Evolutionary conservation across 768 basidiomycete species (phyloP).

Genomic region (Suillus tomentosus): DNA sequence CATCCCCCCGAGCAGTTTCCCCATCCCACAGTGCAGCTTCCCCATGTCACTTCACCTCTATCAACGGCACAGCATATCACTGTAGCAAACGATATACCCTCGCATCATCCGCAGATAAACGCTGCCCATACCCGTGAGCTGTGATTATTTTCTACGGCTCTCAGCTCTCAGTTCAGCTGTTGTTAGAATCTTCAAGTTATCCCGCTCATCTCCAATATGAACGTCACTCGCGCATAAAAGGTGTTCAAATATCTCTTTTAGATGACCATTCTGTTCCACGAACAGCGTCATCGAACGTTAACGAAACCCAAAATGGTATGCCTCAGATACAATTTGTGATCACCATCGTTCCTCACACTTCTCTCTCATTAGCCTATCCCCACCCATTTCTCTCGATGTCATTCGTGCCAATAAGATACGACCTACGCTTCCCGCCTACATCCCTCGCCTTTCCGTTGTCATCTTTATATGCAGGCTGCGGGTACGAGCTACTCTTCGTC

Average conservation of each 20-base stretch:
- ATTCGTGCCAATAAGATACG: not conserved
- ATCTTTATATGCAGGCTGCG: not conserved
- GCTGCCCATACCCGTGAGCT: conserved; percentile 1
- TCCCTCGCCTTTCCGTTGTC: not conserved
- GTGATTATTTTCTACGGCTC: not conserved
- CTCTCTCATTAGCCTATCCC: not conserved
- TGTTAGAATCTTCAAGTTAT: not conserved
- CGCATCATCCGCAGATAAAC: not conserved
- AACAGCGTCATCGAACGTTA: not conserved
- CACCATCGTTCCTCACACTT: not conserved
- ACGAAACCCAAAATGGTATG: not conserved
- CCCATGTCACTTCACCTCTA: not conserved
- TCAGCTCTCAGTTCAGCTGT: not conserved
- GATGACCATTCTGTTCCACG: not conserved
- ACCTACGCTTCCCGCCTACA: conserved; percentile 5
- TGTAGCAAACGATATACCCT: not conserved
- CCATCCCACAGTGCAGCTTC: not conserved
- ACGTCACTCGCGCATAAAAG: no score
- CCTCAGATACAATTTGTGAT: not conserved
- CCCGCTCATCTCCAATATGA: not conserved
- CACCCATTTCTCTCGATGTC: not conserved
- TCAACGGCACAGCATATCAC: no score
- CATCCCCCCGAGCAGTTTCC: no score
- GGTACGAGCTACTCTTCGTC: conserved; percentile 3
- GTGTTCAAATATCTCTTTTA: not conserved